Percentiles rank a stretch among this genome's conserved stretches.
Conservation (phyloP, 1,284 basidiomycete genomes). For the Xerocomus nothofagi region DNA sequence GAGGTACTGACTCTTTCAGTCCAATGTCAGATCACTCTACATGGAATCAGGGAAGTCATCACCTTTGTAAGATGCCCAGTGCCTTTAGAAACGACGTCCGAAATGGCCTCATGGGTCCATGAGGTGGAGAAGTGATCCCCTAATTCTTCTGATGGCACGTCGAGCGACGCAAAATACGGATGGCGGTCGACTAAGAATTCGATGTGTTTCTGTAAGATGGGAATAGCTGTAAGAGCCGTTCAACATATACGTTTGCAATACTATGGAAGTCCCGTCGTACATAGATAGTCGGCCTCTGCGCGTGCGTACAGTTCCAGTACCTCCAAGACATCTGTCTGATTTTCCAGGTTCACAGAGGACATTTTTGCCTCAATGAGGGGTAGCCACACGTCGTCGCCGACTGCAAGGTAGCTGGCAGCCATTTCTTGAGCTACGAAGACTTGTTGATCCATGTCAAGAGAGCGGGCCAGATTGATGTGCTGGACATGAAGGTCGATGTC, state of each 20-base stretch:
- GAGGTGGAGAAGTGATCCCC: slow-evolving; percentile 53
- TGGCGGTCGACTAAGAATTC: slow-evolving; percentile 64
- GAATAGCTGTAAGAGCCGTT: slow-evolving; percentile 54
- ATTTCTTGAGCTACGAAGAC: slow-evolving; percentile 63
- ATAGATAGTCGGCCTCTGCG: slow-evolving; percentile 80
- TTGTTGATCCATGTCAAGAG: slow-evolving; percentile 57
- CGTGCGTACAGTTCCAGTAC: slow-evolving; percentile 63
- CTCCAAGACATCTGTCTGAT: slow-evolving; percentile 51
- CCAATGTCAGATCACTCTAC: slow-evolving; percentile 16
- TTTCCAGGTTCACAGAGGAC: slow-evolving; percentile 46
- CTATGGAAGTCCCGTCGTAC: slow-evolving; percentile 52
- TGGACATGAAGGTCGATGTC: slow-evolving; percentile 60
- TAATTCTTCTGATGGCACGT: slow-evolving; percentile 47
- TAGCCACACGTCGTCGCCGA: slow-evolving; percentile 67
- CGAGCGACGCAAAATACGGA: slow-evolving; percentile 46
- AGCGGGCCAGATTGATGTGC: slow-evolving; percentile 60
- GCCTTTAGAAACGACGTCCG: slow-evolving; percentile 58
- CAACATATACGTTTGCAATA: slow-evolving; percentile 7
- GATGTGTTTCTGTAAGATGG: slow-evolving; percentile 68
- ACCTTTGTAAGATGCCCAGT: slow-evolving; percentile 62
- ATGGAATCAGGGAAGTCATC: slow-evolving; percentile 13
- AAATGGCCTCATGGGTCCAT: slow-evolving; percentile 61
- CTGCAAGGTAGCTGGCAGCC: slow-evolving; percentile 60
- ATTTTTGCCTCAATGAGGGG: slow-evolving; percentile 59
- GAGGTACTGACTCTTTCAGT: slow-evolving; percentile 60